These are phyloP conservation scores for Hygrocybe coccinea DNA, from an alignment of 768 basidiomycete genomes.

Conservation along the genomic window DNA sequence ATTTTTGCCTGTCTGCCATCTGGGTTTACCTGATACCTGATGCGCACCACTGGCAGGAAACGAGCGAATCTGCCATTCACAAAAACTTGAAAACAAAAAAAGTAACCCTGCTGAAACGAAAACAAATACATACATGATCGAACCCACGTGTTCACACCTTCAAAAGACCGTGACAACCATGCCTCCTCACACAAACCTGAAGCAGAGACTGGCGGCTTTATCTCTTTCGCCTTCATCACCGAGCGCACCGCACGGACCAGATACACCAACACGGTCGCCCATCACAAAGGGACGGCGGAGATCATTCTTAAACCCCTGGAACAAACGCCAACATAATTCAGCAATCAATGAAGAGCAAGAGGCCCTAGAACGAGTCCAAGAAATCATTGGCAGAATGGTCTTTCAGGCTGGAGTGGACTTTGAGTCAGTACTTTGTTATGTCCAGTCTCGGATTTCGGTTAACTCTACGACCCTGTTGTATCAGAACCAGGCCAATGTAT, in stretches of 20 bases:
- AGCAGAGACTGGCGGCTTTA: constrained; percentile 63
- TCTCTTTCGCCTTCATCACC: constrained; percentile 51
- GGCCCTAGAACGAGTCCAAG: constrained; percentile 48
- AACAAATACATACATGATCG: too few species aligned
- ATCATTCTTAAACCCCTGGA: constrained; percentile 50
- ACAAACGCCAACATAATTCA: constrained; percentile 33
- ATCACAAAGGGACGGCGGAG: constrained; percentile 23
- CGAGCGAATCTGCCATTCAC: too few species aligned
- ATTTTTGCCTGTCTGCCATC: too few species aligned
- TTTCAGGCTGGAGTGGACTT: constrained; percentile 89
- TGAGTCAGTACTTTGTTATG: constrained; percentile 56
- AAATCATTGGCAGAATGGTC: constrained; percentile 66
- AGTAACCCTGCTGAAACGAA: too few species aligned
- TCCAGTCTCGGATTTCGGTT: too few species aligned
- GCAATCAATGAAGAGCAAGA: constrained; percentile 22
- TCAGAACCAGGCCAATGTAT: constrained; percentile 83
- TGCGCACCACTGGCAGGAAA: too few species aligned
- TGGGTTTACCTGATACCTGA: too few species aligned
- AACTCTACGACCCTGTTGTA: constrained; percentile 6
- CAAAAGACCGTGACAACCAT: constrained; percentile 6
- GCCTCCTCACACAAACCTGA: constrained; percentile 42
- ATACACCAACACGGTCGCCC: constrained; percentile 18
- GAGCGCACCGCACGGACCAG: constrained; percentile 30
- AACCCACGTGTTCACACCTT: not conserved
- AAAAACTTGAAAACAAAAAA: too few species aligned